A percentile compares a stretch with the other conserved stretches of the same genome.
These are phyloP conservation scores for Suillus spraguei DNA, from an alignment of 768 basidiomycete genomes.

Conservation along the genomic window DNA sequence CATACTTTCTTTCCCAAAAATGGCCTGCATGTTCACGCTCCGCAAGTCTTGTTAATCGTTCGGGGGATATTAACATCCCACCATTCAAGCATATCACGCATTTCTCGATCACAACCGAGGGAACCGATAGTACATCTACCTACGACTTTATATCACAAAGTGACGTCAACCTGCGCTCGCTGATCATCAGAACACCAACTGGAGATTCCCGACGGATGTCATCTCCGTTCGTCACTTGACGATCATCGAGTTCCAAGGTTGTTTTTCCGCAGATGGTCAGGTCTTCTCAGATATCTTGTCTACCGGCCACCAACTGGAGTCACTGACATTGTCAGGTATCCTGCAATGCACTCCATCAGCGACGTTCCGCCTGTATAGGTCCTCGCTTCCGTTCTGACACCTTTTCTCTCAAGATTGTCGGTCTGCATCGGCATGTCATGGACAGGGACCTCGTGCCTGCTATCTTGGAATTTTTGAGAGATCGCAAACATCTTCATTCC, in stretches of 20 bases:
- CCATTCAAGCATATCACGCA: slow-evolving; percentile 59
- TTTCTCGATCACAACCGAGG: slow-evolving; percentile 54
- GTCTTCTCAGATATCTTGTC: slow-evolving; percentile 61
- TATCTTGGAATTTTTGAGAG: slow-evolving; percentile 66
- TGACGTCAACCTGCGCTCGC: slow-evolving; percentile 50
- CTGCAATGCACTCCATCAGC: slow-evolving; percentile 54
- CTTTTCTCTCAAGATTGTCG: slow-evolving; percentile 57
- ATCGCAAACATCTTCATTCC: slow-evolving; percentile 51
- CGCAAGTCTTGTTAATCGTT: slow-evolving; percentile 38
- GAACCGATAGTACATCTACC: slow-evolving; percentile 41
- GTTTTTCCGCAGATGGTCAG: slow-evolving; percentile 50
- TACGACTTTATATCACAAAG: slow-evolving; percentile 56
- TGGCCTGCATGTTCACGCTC: slow-evolving; percentile 6
- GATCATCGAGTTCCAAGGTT: slow-evolving; percentile 60
- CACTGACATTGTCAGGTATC: slow-evolving; percentile 53
- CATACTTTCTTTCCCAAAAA: slow-evolving; percentile 19
- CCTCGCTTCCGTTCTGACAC: slow-evolving; percentile 60
- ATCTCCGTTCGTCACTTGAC: slow-evolving; percentile 67
- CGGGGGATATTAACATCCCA: slow-evolving; percentile 47
- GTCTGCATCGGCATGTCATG: slow-evolving; percentile 42
- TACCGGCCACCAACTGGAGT: slow-evolving; percentile 66
- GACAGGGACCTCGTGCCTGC: slow-evolving; percentile 72
- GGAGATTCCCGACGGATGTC: slow-evolving; percentile 56
- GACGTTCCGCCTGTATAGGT: slow-evolving; percentile 46
- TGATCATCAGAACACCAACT: slow-evolving; percentile 55